Evolutionary conservation across 2,329 filamentous ascomycete genomes (phyloP), one percentile per base, ranked within the genome.

Genomic region (Sporothrix inflata): DNA sequence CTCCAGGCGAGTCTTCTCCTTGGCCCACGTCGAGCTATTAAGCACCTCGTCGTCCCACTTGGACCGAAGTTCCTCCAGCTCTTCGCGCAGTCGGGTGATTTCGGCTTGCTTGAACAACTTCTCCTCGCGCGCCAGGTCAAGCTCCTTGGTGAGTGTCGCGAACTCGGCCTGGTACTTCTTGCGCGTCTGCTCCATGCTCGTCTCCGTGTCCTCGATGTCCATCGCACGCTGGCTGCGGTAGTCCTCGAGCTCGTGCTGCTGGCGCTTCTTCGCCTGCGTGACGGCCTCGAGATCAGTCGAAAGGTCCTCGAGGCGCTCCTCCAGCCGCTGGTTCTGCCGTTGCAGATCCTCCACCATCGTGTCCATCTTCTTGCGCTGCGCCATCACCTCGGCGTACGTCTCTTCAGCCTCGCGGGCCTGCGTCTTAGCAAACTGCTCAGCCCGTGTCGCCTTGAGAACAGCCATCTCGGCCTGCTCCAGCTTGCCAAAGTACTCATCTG

Each of bases 11-110:
- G 94, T 88, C 85, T 98, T 98, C 83, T 99, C 95, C 84, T 99
- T 99, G 14, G 94, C 94, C 94, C 96, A 98, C 0, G 95, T 97
- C 19, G 94, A 97, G 81, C 94, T 97, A 83, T 98, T 98, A 77
- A 98, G 89, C 12, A 98, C 94, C 82, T 99, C 95, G 77, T 98
- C 94, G 78, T 99, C 96, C 95, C 96, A 98, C 83, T 98, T 98
- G 76, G 91, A 94, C 76, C 96, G 90, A 73, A 98, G 87, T 77
- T 97, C 94, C 77, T 99, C 96, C 30, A 98, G 89, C 82, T 99
- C 96, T 79, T 98, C 95, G n/a, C 95, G 91, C 70, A 99, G 87
- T 60, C 94, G 90, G 19, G 91, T 88, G 75, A 95, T 97, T 81
- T 98, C 94, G 47, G 92, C 89, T 76, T 96, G 94, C 88, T 87